Evolutionary conservation across 2,329 filamentous ascomycete species (phyloP).

Genomic region (Monosporascus sp.): DNA sequence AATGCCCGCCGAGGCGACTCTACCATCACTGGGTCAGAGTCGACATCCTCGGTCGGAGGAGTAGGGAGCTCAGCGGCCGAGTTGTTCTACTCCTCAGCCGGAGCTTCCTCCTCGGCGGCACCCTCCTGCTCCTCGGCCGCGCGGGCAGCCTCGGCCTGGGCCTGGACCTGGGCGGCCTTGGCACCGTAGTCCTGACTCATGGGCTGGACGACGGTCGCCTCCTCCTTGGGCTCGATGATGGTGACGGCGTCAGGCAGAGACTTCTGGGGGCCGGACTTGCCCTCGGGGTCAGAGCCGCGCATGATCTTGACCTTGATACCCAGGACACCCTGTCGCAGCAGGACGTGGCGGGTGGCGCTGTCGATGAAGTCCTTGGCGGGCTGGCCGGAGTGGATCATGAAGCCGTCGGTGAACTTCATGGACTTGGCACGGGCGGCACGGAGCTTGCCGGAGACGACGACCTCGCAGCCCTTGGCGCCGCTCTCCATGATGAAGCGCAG

Average conservation of each 20-base stretch:
- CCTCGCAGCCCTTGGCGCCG: conserved; percentile 99
- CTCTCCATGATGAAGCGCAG: conserved; percentile 99
- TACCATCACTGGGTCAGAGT: neutral
- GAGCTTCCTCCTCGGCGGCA: conserved; percentile 46
- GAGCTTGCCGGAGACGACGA: conserved; percentile 98
- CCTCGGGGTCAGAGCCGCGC: conserved; percentile 98
- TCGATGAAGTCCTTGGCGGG: conserved; percentile 99
- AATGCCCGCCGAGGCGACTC: neutral
- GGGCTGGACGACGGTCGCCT: conserved; percentile 90
- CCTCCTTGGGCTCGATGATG: conserved; percentile 99
- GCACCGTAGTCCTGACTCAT: conserved; percentile 98
- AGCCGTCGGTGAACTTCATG: conserved; percentile 99
- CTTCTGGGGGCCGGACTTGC: conserved; percentile 97
- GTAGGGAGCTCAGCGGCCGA: conserved; percentile 32
- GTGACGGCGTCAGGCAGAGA: conserved; percentile 96
- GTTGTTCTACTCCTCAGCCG: conserved; percentile 39
- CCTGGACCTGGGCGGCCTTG: conserved; percentile 67
- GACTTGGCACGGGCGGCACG: conserved; percentile 98
- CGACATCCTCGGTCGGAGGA: conserved; percentile 17
- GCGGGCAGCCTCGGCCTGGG: conserved; percentile 56
- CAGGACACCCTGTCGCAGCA: conserved; percentile 98
- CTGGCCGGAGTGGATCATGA: conserved; percentile 99
- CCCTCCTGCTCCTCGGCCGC: conserved; percentile 46
- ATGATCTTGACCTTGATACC: conserved; percentile 99
- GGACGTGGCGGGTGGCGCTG: conserved; percentile 95